Evolutionary conservation across 2,329 filamentous ascomycete species (phyloP).

Genomic region (Rhynchosporium secalis): DNA sequence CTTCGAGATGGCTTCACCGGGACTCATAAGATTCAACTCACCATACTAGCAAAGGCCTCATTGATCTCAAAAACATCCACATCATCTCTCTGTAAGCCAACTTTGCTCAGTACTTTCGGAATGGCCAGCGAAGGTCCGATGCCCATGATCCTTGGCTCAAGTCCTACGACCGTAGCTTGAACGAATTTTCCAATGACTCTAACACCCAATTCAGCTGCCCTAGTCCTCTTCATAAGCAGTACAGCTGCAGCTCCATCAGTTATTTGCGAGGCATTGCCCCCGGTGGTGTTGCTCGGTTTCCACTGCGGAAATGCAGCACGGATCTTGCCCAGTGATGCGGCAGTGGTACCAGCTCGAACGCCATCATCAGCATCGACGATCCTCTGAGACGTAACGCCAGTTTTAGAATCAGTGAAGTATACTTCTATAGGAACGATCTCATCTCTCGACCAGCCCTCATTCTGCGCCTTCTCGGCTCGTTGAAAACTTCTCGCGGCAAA

Average conservation of each 20-base stretch:
- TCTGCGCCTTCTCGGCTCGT: conserved; percentile 82
- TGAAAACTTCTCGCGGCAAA: conserved; percentile 88
- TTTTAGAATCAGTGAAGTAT: conserved; percentile 82
- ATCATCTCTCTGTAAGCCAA: conserved; percentile 78
- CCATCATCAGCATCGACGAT: conserved; percentile 84
- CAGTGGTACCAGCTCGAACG: conserved; percentile 78
- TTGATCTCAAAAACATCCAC: conserved; percentile 98
- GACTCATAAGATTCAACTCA: conserved; percentile 53
- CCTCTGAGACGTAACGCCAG: conserved; percentile 76
- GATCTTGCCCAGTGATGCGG: conserved; percentile 87
- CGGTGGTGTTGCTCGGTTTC: conserved; percentile 88
- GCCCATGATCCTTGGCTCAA: conserved; percentile 91
- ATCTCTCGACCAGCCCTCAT: conserved; percentile 81
- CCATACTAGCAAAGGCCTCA: conserved; percentile 96
- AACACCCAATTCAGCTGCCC: conserved; percentile 76
- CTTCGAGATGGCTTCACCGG: not conserved
- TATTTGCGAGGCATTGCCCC: conserved; percentile 92
- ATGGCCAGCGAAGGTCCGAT: conserved; percentile 93
- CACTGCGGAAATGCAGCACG: conserved; percentile 84
- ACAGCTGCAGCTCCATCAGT: conserved; percentile 95
- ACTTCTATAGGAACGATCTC: conserved; percentile 86
- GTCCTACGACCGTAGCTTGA: conserved; percentile 77
- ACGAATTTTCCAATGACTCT: conserved; percentile 89
- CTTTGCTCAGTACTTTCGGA: conserved; percentile 82
- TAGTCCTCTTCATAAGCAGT: conserved; percentile 72